Evolutionary conservation across 192 early-diverging fungal genomes (phyloP).

Genomic region (Backusella liffmaniae): DNA sequence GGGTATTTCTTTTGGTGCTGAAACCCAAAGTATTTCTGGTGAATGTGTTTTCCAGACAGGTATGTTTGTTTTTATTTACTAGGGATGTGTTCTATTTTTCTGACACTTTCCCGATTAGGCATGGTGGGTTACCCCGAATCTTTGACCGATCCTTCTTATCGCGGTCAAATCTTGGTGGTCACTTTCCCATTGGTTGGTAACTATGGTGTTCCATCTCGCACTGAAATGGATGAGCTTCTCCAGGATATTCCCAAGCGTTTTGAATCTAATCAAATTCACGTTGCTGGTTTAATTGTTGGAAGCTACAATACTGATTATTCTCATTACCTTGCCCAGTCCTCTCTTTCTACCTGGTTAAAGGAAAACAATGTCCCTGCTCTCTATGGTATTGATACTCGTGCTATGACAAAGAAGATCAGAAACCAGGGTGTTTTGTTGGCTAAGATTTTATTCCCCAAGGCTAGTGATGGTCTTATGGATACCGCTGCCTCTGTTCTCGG

Average conservation of each 20-base stretch:
- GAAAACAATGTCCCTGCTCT: slow-evolving; percentile 92
- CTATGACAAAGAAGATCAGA: slow-evolving; percentile 96
- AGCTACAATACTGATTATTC: slow-evolving; percentile 90
- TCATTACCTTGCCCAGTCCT: slow-evolving; percentile 86
- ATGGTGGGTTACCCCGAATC: slow-evolving; percentile 99
- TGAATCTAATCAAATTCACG: slow-evolving; percentile 92
- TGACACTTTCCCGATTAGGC: slow-evolving; percentile 41
- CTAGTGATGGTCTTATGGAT: slow-evolving; percentile 40
- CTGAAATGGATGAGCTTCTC: slow-evolving; percentile 78
- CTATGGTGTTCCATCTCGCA: slow-evolving; percentile 94
- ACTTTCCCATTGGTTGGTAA: slow-evolving; percentile 99
- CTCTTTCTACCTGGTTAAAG: slow-evolving; percentile 88
- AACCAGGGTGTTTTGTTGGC: slow-evolving; percentile 86
- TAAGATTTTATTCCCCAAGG: slow-evolving; percentile 86
- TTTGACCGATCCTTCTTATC: slow-evolving; percentile 96
- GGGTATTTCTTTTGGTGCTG: slow-evolving; percentile 93
- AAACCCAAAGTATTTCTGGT: slow-evolving; percentile 79
- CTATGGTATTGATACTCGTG: slow-evolving; percentile 94
- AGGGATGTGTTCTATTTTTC: slow-evolving; percentile 8
- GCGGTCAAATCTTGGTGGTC: slow-evolving; percentile 95
- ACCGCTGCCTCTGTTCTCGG: slow-evolving; percentile 44
- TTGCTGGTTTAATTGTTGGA: slow-evolving; percentile 89
- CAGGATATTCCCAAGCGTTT: slow-evolving; percentile 93
- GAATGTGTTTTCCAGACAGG: slow-evolving; percentile 99
- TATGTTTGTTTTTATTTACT: slow-evolving; percentile 34